Percentiles rank a stretch among this genome's conserved stretches.
Conservation (phyloP, 306 rosid species). For the Cicer chorassanicum region DNA sequence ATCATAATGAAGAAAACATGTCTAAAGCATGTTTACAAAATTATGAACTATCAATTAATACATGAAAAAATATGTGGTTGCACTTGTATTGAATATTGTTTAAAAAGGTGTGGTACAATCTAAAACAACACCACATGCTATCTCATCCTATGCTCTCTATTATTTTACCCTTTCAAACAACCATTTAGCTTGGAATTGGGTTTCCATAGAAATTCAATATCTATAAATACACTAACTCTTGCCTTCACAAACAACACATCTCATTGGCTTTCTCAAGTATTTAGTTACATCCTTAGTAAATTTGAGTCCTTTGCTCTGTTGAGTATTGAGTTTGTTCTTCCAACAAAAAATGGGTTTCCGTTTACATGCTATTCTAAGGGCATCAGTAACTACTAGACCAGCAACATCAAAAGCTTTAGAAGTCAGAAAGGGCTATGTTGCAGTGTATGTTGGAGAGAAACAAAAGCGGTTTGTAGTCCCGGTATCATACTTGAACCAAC, state of each 20-base stretch:
- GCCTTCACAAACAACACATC: constrained; percentile 8
- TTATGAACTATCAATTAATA: constrained; percentile 13
- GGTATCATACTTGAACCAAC: background rate
- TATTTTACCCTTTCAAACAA: background rate
- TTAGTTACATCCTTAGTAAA: background rate
- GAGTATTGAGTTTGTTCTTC: background rate
- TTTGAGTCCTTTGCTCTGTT: background rate
- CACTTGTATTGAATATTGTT: background rate
- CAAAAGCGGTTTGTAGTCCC: background rate
- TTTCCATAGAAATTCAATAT: background rate
- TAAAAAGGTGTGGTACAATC: background rate
- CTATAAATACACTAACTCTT: background rate
- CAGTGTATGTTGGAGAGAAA: constrained; percentile 18
- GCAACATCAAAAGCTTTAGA: background rate
- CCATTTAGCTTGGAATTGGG: background rate
- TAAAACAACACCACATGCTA: background rate
- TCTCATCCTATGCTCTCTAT: background rate
- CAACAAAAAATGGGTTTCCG: background rate
- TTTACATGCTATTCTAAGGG: background rate
- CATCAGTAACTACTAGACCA: background rate
- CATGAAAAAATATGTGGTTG: background rate
- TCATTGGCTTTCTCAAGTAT: constrained; percentile 2
- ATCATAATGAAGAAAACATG: constrained; percentile 32
- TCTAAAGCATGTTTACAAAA: constrained; percentile 35
- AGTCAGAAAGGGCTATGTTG: background rate